Evolutionary conservation across 2,329 filamentous ascomycete genomes (phyloP), one percentile per base, ranked within the genome.

Genomic region (Xylariaceae sp.): DNA sequence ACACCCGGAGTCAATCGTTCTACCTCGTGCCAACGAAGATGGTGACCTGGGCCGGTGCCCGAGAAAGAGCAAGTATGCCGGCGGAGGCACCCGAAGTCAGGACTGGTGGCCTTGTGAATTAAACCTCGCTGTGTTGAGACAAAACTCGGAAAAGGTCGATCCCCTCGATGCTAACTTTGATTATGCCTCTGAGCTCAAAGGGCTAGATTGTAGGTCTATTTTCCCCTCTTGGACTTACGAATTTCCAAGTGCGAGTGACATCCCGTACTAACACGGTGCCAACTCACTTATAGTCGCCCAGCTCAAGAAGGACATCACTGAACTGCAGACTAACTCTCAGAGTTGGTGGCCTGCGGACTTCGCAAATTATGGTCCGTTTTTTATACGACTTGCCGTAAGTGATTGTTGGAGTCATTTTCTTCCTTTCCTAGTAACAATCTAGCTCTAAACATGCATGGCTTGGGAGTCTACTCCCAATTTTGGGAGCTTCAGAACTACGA

Each of bases 341-440:
- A 81, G 86, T 37, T 89, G 79, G 79, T 90, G 86, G 86, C 86
- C 86, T 1, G 86, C 86, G 27, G 86, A 90, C 64, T 88, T 86
- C 59, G 86, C 86, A 46, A 83, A 89, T 73, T 90, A 90, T 58
- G 86, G 85, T 55, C 85, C 85, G 64, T 75, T 90, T 22, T 89
- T 90, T 66, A 75, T 90, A 61, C 83, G 86, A 45, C 82, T 89
- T 82, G 82, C 84, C 50, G n/a, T n/a, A n/a, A n/a, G n/a, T n/a
- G n/a, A n/a, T n/a, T n/a, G n/a, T n/a, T n/a, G n/a, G n/a, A n/a
- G n/a, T n/a, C n/a, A n/a, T n/a, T n/a, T n/a, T n/a, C n/a, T n/a
- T n/a, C n/a, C n/a, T n/a, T n/a, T n/a, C n/a, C n/a, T n/a, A n/a
- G n/a, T n/a, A n/a, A n/a, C n/a, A n/a, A n/a, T n/a, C n/a, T n/a